A percentile compares a stretch with the other conserved stretches of the same genome.
These are phyloP conservation scores for Aspergillus awamori DNA, from an alignment of 2,329 filamentous ascomycete species.

Conservation along the genomic window DNA sequence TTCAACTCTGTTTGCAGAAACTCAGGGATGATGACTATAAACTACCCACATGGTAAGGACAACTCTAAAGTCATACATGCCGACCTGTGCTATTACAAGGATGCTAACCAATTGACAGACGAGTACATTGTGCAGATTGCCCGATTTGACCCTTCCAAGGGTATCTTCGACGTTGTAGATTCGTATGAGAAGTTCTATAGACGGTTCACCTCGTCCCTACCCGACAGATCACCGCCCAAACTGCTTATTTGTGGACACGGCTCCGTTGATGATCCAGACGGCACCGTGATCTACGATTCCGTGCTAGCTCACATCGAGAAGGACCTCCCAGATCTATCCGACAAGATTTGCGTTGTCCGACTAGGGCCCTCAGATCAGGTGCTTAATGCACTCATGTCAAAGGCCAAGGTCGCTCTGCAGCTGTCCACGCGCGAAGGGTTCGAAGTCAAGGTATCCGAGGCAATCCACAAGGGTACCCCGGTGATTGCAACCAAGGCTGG, in stretches of 20 bases:
- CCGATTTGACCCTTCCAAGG: conserved; percentile 81
- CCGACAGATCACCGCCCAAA: conserved; percentile 63
- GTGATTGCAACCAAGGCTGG: conserved; percentile 75
- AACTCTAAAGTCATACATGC: neutral
- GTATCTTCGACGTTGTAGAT: conserved; percentile 75
- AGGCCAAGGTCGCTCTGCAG: conserved; percentile 73
- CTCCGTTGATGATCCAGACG: conserved; percentile 80
- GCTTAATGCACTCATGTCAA: conserved; percentile 73
- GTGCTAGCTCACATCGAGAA: conserved; percentile 69
- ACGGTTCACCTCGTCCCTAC: conserved; percentile 55
- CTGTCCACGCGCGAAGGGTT: conserved; percentile 82
- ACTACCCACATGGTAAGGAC: conserved; percentile 40
- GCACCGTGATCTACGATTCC: conserved; percentile 70
- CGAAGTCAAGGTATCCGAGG: conserved; percentile 84
- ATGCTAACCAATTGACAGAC: conserved; percentile 42
- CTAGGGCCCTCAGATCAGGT: conserved; percentile 78
- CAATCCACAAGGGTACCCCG: conserved; percentile 76
- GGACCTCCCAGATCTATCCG: conserved; percentile 62
- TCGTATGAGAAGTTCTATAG: conserved; percentile 72
- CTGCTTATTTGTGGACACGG: conserved; percentile 78
- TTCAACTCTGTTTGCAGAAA: conserved; percentile 66
- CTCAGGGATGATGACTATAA: conserved; percentile 53
- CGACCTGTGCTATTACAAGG: too few relatives aligned
- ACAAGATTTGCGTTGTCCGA: conserved; percentile 74
- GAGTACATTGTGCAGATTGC: conserved; percentile 80